These are phyloP conservation scores for Suhomyces sp. DNA, from an alignment of 805 yeast genomes.

Conservation along the genomic window DNA sequence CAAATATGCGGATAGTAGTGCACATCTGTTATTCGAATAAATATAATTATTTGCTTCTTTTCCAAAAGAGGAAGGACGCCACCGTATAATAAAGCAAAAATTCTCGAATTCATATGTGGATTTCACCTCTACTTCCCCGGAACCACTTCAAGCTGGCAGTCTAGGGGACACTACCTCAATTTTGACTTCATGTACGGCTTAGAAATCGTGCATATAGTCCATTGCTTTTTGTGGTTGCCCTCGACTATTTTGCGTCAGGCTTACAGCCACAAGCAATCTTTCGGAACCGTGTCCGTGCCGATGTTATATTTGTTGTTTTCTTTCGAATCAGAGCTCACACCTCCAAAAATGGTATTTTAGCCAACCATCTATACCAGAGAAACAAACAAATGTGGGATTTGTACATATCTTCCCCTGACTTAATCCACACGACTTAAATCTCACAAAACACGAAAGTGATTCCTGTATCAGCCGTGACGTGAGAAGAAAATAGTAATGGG, in stretches of 20 bases:
- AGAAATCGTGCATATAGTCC: neutral
- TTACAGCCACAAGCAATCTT: slow-evolving; percentile 1
- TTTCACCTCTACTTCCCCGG: neutral
- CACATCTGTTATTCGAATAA: neutral
- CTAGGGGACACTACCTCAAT: neutral
- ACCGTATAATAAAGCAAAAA: neutral
- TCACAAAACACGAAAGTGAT: neutral
- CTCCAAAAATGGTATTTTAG: neutral
- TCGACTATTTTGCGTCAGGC: neutral
- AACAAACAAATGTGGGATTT: neutral
- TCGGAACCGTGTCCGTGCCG: neutral
- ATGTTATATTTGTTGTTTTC: neutral
- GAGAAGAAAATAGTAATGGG: neutral
- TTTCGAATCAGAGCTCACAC: neutral
- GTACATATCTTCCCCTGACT: neutral
- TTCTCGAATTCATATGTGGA: neutral
- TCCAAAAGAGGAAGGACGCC: neutral
- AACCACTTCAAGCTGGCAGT: neutral
- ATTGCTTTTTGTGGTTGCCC: slow-evolving; percentile 1
- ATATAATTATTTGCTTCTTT: neutral
- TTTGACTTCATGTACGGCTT: neutral
- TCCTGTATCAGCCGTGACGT: neutral
- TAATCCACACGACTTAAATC: neutral
- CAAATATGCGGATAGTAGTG: neutral
- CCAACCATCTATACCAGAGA: neutral